Conservation (phyloP, 148 eudicot genomes). For the Camellia lanceoleosa region DNA sequence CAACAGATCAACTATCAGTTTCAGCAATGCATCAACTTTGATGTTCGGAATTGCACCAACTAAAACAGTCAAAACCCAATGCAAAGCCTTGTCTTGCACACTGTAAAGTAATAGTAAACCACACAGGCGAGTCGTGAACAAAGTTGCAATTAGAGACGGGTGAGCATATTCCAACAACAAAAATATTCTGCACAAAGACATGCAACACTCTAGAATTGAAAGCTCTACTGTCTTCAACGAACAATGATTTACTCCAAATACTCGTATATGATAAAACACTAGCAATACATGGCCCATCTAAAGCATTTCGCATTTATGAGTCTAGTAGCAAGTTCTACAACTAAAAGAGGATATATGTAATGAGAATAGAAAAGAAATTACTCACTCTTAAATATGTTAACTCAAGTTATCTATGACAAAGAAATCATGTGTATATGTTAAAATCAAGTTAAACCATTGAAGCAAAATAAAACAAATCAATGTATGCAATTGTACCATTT, state of each 20-base stretch:
- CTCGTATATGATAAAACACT: neutral
- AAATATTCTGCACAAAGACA: neutral
- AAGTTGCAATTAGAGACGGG: neutral
- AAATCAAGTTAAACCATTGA: too few relatives aligned
- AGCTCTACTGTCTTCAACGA: neutral
- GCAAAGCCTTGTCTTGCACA: constrained; percentile 99
- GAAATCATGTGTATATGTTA: too few relatives aligned
- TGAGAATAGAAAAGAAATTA: too few relatives aligned
- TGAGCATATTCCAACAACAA: too few relatives aligned
- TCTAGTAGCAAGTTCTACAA: neutral
- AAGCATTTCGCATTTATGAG: neutral
- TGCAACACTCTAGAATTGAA: neutral
- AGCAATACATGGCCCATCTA: neutral
- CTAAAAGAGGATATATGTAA: neutral
- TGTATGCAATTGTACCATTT: too few relatives aligned
- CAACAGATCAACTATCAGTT: constrained; percentile 62
- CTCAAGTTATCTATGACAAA: too few relatives aligned
- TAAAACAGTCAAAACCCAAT: constrained; percentile 70
- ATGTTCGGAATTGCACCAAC: constrained; percentile 57
- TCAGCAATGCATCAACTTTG: constrained; percentile 64
- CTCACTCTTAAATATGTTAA: too few relatives aligned
- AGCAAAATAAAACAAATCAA: too few relatives aligned
- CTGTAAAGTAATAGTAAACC: constrained; percentile 34
- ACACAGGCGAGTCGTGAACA: neutral
- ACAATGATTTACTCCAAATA: neutral